Evolutionary conservation across 208 protist species (phyloP).

Genomic region (Trypanosoma cruzi): DNA sequence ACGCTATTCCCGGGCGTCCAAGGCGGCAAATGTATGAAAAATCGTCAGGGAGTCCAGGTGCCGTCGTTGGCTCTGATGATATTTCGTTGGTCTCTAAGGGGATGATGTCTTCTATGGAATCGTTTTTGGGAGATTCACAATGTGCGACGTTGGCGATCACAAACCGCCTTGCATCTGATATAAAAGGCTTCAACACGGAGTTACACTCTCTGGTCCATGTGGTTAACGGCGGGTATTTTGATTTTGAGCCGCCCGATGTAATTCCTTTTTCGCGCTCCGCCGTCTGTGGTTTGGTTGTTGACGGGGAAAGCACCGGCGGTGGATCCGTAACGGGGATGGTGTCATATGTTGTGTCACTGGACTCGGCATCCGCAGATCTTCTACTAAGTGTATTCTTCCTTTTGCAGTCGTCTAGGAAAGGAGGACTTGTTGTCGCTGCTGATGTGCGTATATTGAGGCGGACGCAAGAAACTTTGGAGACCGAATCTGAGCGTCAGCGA

Average conservation of each 20-base stretch:
- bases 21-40: conserved; percentile 21
- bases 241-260: conserved; percentile 22
- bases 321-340: background rate
- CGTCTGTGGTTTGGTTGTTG: conserved; percentile 11
- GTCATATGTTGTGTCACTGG: conserved; percentile 7
- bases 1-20: conserved; percentile 13
- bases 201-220: background rate
- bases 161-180: conserved; percentile 20
- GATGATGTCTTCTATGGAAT: conserved; percentile 17
- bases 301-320: background rate
- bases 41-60: conserved; percentile 14
- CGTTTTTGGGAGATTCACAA: background rate
- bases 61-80: conserved; percentile 6
- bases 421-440: background rate
- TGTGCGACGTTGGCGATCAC: conserved; percentile 18
- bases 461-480: background rate
- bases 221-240: conserved; percentile 15
- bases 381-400: conserved; percentile 13
- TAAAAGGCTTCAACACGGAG: conserved; percentile 9
- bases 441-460: conserved; percentile 10
- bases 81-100: conserved; percentile 1
- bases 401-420: background rate
- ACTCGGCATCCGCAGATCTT: background rate
- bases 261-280: conserved; percentile 14
- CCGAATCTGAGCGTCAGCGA: background rate